phyloP scores from a whole-genome alignment of 257 asterid genomes.

The Salvia rosmarinus region DNA sequence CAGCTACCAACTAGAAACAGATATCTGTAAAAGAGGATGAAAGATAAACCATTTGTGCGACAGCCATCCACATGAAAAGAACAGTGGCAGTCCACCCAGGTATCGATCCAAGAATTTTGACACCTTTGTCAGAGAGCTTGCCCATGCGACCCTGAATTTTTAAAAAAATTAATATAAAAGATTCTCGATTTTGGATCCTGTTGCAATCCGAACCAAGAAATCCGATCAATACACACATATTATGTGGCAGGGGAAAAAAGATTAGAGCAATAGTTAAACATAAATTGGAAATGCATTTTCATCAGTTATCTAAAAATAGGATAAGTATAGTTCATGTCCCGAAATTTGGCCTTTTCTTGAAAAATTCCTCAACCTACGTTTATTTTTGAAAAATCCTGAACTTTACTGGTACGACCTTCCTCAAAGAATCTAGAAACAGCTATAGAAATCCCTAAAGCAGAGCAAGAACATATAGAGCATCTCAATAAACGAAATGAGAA shows the following conservation, averaged over 20 bases:
- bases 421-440: neutral
- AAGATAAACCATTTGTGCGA: conserved; percentile 73
- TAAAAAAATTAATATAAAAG: conserved; percentile 14
- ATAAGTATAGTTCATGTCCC: too few relatives aligned
- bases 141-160: conserved; percentile 75
- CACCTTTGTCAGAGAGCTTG: conserved; percentile 74
- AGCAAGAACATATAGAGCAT: neutral
- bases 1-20: conserved; percentile 9
- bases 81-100: conserved; percentile 98
- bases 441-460: neutral
- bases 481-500: neutral
- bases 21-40: conserved; percentile 20
- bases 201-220: conserved; percentile 17
- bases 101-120: conserved; percentile 65
- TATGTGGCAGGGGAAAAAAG: neutral
- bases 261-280: neutral
- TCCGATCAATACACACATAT: conserved; percentile 11
- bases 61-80: conserved; percentile 99
- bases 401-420: neutral
- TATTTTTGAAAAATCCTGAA: too few relatives aligned
- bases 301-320: too few relatives aligned
- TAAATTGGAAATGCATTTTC: neutral
- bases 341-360: too few relatives aligned
- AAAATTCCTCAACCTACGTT: too few relatives aligned
- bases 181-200: conserved; percentile 2